These are phyloP conservation scores for Metschnikowia anglica DNA, from an alignment of 805 yeast species.

Conservation along the genomic window DNA sequence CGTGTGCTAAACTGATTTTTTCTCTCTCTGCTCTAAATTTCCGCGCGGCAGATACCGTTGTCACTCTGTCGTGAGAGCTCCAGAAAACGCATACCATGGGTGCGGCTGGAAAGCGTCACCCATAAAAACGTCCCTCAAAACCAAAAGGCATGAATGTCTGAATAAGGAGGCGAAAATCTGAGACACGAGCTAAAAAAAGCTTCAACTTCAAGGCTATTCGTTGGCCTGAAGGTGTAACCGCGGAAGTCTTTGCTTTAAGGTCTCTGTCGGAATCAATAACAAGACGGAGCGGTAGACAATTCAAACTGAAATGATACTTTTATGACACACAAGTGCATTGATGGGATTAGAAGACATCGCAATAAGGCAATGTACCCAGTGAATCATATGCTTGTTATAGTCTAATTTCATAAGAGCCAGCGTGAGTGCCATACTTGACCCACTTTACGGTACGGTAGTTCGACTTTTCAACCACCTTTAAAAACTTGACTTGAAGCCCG, in stretches of 20 bases:
- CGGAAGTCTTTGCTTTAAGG: too few species aligned
- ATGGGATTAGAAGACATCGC: too few species aligned
- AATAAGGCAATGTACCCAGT: neutral
- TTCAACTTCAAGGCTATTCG: too few species aligned
- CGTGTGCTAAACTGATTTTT: conserved; percentile 1
- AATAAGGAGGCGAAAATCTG: too few species aligned
- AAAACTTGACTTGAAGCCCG: conserved; percentile 70
- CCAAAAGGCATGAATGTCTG: too few species aligned
- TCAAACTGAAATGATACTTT: too few species aligned
- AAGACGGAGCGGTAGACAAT: too few species aligned
- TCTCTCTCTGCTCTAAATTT: neutral
- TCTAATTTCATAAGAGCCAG: conserved; percentile 82
- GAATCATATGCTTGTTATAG: conserved; percentile 3
- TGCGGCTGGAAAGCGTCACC: neutral
- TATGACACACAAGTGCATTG: neutral
- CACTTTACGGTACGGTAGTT: conserved; percentile 77
- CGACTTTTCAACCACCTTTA: conserved; percentile 59
- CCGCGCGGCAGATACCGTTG: conserved; percentile 4
- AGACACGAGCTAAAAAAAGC: too few species aligned
- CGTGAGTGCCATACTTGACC: conserved; percentile 75
- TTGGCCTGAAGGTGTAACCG: too few species aligned
- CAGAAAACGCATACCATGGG: neutral
- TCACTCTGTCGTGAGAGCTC: neutral
- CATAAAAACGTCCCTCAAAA: neutral
- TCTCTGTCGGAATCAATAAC: too few species aligned